Evolutionary conservation across 2,329 filamentous ascomycete genomes (phyloP).

Genomic region (Colletotrichum chlorophyti): DNA sequence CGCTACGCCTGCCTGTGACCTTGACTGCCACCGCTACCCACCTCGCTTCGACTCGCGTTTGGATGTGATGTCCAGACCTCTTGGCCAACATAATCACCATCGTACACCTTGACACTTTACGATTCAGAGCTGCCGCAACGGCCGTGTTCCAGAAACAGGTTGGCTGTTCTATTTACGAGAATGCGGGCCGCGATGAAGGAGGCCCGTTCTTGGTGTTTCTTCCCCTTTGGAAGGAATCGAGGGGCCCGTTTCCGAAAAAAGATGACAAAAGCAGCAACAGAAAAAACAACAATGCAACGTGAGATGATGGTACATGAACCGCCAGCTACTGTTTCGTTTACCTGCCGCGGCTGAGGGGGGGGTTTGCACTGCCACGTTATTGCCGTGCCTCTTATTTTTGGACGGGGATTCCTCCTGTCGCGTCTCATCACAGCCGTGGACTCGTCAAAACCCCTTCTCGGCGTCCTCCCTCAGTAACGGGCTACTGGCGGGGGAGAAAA

Average conservation of each 20-base stretch:
- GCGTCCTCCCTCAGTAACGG: not conserved
- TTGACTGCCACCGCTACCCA: constrained; percentile 8
- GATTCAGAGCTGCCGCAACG: constrained; percentile 5
- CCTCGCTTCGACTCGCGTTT: not conserved
- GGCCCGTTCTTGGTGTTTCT: constrained; percentile 9
- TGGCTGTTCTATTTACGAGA: constrained; percentile 25
- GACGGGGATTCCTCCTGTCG: constrained; percentile 6
- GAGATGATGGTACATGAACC: constrained; percentile 24
- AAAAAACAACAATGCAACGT: constrained; percentile 20
- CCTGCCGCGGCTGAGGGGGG: not conserved
- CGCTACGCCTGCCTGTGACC: not conserved
- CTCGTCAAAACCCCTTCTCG: constrained; percentile 2
- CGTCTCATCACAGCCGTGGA: constrained; percentile 13
- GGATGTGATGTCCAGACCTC: not conserved
- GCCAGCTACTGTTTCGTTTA: not conserved
- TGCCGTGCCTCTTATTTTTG: not conserved
- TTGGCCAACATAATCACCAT: not conserved
- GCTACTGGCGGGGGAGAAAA: too few relatives aligned
- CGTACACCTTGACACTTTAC: not conserved
- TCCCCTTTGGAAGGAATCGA: constrained; percentile 1
- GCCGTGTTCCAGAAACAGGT: constrained; percentile 19
- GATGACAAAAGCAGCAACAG: too few relatives aligned
- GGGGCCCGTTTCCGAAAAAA: constrained; percentile 17
- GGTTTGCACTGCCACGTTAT: not conserved
- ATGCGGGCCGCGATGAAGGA: constrained; percentile 1